A percentile compares a stretch with the other conserved stretches of the same genome.
These are phyloP conservation scores for Wickerhamiella siamensis DNA, from an alignment of 805 yeast genomes.

Conservation along the genomic window DNA sequence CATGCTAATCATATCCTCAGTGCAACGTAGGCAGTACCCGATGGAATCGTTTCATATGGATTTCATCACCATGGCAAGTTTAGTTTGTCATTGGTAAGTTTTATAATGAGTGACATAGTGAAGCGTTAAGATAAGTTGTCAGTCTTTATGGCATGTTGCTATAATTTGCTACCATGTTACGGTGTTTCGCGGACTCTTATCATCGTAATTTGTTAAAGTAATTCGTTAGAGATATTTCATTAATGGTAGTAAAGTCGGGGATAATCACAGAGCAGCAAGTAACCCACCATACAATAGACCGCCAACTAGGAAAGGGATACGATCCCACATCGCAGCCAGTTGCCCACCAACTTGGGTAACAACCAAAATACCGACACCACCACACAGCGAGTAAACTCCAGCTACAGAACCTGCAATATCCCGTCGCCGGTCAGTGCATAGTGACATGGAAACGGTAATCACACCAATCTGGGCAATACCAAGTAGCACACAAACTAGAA, in stretches of 20 bases:
- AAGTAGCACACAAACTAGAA: conserved; percentile 31
- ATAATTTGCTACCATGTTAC: too few relatives aligned
- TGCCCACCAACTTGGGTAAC: conserved; percentile 49
- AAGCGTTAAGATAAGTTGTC: too few relatives aligned
- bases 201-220: too few relatives aligned
- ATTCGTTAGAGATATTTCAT: too few relatives aligned
- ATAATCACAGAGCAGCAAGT: background rate
- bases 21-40: too few relatives aligned
- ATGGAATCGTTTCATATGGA: too few relatives aligned
- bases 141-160: too few relatives aligned
- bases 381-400: conserved; percentile 54
- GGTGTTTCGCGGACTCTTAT: too few relatives aligned
- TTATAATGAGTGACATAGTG: too few relatives aligned
- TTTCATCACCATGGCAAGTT: too few relatives aligned
- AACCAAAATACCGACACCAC: conserved; percentile 51
- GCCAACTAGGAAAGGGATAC: conserved; percentile 45
- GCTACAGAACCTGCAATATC: conserved; percentile 46
- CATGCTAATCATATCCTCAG: background rate
- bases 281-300: conserved; percentile 28
- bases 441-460: conserved; percentile 49
- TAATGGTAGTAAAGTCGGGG: background rate
- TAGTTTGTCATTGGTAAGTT: too few relatives aligned
- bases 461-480: conserved; percentile 52
- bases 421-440: conserved; percentile 34
- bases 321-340: conserved; percentile 41